phyloP scores from a whole-genome alignment of 495 filamentous ascomycete genomes.

The Hypoxylon lienhwacheense region DNA sequence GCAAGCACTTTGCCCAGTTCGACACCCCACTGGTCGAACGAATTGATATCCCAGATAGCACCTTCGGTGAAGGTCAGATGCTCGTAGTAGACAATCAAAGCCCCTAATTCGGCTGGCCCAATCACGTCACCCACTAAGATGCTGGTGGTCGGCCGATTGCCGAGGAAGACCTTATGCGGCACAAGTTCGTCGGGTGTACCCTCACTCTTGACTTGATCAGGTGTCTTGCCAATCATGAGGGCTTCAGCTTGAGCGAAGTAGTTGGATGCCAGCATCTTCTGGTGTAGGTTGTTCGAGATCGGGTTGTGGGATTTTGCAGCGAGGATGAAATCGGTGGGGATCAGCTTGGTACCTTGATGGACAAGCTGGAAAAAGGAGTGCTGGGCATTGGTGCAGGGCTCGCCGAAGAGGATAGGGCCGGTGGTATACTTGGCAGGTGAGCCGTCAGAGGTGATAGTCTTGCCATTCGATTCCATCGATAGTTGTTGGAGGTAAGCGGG shows the following conservation, averaged over 20 bases:
- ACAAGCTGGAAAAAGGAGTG: constrained; percentile 99
- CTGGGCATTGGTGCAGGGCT: constrained; percentile 98
- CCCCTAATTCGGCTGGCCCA: constrained; percentile 89
- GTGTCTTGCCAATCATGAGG: constrained; percentile 96
- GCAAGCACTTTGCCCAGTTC: constrained; percentile 96
- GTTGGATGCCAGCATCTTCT: constrained; percentile 98
- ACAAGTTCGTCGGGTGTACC: constrained; percentile 81
- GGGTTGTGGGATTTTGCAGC: constrained; percentile 97
- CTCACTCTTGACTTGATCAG: constrained; percentile 86
- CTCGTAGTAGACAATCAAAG: constrained; percentile 97
- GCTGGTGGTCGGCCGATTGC: constrained; percentile 93
- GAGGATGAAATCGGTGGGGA: constrained; percentile 96
- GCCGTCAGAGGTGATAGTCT: constrained; percentile 89
- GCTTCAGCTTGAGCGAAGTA: constrained; percentile 98
- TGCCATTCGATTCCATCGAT: constrained; percentile 99
- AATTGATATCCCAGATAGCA: constrained; percentile 98
- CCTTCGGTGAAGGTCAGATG: constrained; percentile 98
- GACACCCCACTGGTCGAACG: constrained; percentile 99
- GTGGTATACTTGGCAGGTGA: constrained; percentile 96
- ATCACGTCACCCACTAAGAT: constrained; percentile 89
- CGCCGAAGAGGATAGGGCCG: constrained; percentile 89
- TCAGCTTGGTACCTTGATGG: constrained; percentile 98
- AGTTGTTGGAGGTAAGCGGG: constrained; percentile 98
- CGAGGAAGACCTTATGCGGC: constrained; percentile 98
- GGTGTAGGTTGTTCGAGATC: constrained; percentile 85